phyloP scores from a whole-genome alignment of 1,139 yeast species.

The Saccharomyces hybrid region DNA sequence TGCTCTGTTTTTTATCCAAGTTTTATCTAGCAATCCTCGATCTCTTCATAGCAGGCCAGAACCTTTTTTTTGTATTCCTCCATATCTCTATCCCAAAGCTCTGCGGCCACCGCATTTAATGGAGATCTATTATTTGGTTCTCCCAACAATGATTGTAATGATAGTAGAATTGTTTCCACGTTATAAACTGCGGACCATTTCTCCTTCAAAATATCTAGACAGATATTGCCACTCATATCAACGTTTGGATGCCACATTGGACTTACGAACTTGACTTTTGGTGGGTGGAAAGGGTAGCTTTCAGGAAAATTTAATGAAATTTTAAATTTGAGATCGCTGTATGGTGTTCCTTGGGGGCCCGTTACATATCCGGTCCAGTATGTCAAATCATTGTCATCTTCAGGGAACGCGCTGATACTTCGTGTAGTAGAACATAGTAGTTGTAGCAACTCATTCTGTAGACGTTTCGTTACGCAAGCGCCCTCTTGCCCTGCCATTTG shows the following conservation, averaged over 20 bases:
- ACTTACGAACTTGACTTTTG: slow-evolving; percentile 51
- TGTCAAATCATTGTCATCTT: slow-evolving; percentile 44
- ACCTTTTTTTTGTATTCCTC: slow-evolving; percentile 40
- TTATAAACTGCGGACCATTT: slow-evolving; percentile 64
- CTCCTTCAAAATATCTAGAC: slow-evolving; percentile 38
- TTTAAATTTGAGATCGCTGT: slow-evolving; percentile 47
- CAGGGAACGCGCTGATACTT: slow-evolving; percentile 49
- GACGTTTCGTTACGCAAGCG: slow-evolving; percentile 29
- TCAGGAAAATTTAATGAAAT: slow-evolving; percentile 49
- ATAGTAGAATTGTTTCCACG: slow-evolving; percentile 51
- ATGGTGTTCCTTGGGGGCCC: slow-evolving; percentile 55
- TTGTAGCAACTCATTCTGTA: slow-evolving; percentile 45
- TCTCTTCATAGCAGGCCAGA: slow-evolving; percentile 39
- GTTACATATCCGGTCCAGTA: slow-evolving; percentile 56
- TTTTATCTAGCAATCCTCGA: slow-evolving; percentile 20
- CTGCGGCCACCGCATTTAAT: slow-evolving; percentile 43
- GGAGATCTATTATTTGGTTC: slow-evolving; percentile 50
- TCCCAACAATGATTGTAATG: slow-evolving; percentile 50
- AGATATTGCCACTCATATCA: slow-evolving; percentile 51
- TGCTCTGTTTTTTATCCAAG: not conserved
- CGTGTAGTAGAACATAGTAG: slow-evolving; percentile 44
- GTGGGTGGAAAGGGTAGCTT: slow-evolving; percentile 56
- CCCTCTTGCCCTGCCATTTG: slow-evolving; percentile 8
- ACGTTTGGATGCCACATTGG: slow-evolving; percentile 73
- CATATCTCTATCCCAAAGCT: slow-evolving; percentile 39